Evolutionary conservation across 2,329 filamentous ascomycete genomes (phyloP).

Genomic region (Clonostachys solani): DNA sequence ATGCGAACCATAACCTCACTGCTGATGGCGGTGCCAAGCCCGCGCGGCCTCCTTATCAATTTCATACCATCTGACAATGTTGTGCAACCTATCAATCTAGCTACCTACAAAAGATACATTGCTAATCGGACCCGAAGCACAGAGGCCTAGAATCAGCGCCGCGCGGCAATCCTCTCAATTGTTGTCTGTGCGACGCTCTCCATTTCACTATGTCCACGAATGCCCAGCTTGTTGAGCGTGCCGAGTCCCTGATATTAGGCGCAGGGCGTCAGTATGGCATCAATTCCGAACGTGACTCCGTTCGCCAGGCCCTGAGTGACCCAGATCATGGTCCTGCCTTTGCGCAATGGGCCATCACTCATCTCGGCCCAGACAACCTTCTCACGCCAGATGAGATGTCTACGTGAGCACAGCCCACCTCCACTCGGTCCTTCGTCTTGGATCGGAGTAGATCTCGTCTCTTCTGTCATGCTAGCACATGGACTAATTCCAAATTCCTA

Average conservation of each 20-base stretch:
- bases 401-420: constrained; percentile 31
- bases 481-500: constrained; percentile 15
- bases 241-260: constrained; percentile 24
- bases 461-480: background rate
- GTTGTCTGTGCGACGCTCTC: too few species aligned
- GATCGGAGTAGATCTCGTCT: too few species aligned
- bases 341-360: constrained; percentile 41
- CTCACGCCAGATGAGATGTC: constrained; percentile 49
- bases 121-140: too few species aligned
- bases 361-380: constrained; percentile 45
- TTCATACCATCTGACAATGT: too few species aligned
- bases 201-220: constrained; percentile 13
- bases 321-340: constrained; percentile 25
- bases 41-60: too few species aligned
- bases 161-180: too few species aligned
- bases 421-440: background rate
- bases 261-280: constrained; percentile 23
- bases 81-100: too few species aligned
- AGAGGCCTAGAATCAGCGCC: too few species aligned
- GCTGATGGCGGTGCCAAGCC: too few species aligned
- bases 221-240: constrained; percentile 15
- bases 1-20: too few species aligned
- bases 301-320: constrained; percentile 30
- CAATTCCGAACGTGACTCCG: constrained; percentile 24
- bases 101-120: too few species aligned